Evolutionary conservation across 768 basidiomycete genomes (phyloP), one percentile per base, ranked within the genome.

Genomic region (Amanita polypyramis): DNA sequence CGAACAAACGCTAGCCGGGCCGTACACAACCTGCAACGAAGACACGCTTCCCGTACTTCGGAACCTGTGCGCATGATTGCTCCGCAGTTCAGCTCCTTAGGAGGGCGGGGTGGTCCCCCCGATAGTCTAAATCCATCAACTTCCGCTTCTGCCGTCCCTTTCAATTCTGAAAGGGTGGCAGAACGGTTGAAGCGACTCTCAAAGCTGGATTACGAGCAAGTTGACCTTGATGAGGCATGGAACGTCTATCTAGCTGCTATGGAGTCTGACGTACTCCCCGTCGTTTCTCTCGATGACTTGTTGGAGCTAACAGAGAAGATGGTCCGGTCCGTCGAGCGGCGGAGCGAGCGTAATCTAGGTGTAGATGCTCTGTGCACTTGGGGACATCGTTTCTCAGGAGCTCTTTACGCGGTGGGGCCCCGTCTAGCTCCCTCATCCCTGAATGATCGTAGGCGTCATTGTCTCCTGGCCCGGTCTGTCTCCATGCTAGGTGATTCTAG

Each of bases 161-260:
- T 21, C 15, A 20, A 32, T 48, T 29, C 37, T 5, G n/a, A 29
- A 17, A 20, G 23, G 23, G 32, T 29, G 17, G 47, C 39, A 35
- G 30, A 49, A 19, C 39, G 19, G 17, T 32, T 49, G 25, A 34
- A 42, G 14, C 32, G 20, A 30, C 29, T 49, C 7, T 41, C 47
- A 25, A 27, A 41, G 11, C 27, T 49, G 20, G 30, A 32, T 41
- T 19, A 21, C n/a, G 36, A 49, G 41, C 54, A 63, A 12, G 54
- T 74, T 41, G 58, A 70, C 48, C 51, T 67, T 30, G 64, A 70
- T 17, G 52, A 60, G 8, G 69, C 69, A 8, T 76, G 74, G 74
- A 44, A 56, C 12, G 57, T 62, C 4, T 76, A 70, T 55, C 51
- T 56, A 45, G 34, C 52, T n/a, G 54, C 59, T 20, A 50, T 49